A percentile compares a stretch with the other conserved stretches of the same genome.
Conservation (phyloP, 257 asterid species). For the Echium plantagineum region DNA sequence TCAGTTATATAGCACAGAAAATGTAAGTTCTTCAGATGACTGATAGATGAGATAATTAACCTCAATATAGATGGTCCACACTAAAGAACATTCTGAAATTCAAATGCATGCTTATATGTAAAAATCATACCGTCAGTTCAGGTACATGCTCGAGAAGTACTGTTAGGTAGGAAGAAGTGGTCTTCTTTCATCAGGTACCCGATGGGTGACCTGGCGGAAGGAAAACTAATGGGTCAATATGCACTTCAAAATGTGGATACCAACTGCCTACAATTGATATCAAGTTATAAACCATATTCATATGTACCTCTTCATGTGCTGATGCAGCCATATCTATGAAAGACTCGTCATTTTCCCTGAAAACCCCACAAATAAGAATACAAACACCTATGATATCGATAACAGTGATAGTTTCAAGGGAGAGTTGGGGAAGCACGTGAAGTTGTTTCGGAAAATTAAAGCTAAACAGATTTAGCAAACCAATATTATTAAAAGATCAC, state of each 20-base stretch:
- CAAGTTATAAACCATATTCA: slow-evolving; percentile 4
- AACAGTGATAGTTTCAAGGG: not conserved
- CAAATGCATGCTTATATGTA: not conserved
- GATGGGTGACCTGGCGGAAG: not conserved
- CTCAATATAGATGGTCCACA: not conserved
- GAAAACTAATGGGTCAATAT: not conserved
- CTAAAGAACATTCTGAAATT: too few relatives aligned
- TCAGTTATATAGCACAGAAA: too few relatives aligned
- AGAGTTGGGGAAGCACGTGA: too few relatives aligned
- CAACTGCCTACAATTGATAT: not conserved
- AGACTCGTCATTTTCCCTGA: slow-evolving; percentile 68
- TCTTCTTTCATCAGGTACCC: not conserved
- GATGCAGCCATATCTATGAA: slow-evolving; percentile 84
- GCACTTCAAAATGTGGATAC: not conserved
- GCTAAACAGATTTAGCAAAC: too few relatives aligned
- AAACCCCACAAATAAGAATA: not conserved
- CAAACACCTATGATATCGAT: not conserved
- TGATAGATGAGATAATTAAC: too few relatives aligned
- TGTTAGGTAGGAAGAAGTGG: not conserved
- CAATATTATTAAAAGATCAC: too few relatives aligned
- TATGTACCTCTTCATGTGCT: slow-evolving; percentile 71
- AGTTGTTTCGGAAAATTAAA: too few relatives aligned
- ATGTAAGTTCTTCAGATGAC: too few relatives aligned
- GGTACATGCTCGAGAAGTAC: not conserved
- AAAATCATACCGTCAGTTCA: not conserved